These are phyloP conservation scores for Zarea fungicola DNA, from an alignment of 2,329 filamentous ascomycete species.

Conservation along the genomic window DNA sequence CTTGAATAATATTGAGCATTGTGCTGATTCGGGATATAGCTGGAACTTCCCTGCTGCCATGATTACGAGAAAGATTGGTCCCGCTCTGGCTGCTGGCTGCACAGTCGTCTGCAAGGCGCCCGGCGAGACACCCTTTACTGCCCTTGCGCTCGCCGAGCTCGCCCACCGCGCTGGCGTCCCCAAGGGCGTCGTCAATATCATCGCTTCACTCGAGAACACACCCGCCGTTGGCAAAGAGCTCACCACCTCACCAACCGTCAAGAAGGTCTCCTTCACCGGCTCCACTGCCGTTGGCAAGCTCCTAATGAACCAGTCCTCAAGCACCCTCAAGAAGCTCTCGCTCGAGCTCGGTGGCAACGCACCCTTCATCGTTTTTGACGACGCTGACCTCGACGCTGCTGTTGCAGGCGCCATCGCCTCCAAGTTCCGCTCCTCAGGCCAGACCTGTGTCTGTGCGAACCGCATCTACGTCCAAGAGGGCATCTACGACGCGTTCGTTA, in stretches of 20 bases:
- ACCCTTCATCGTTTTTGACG: slow-evolving; percentile 95
- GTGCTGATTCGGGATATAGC: slow-evolving; percentile 25
- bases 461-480: slow-evolving; percentile 73
- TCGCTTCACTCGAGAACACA: slow-evolving; percentile 77
- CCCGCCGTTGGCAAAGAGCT: slow-evolving; percentile 70
- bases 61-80: slow-evolving; percentile 65
- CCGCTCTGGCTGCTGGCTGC: slow-evolving; percentile 87
- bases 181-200: slow-evolving; percentile 82
- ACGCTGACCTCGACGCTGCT: slow-evolving; percentile 81
- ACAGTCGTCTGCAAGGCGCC: slow-evolving; percentile 91
- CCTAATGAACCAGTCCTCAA: slow-evolving; percentile 84
- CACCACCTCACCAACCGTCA: slow-evolving; percentile 66
- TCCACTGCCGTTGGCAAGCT: slow-evolving; percentile 64
- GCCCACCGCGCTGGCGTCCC: slow-evolving; percentile 84
- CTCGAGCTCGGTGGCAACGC: slow-evolving; percentile 94
- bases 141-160: slow-evolving; percentile 81
- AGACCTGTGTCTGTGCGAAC: slow-evolving; percentile 92
- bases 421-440: slow-evolving; percentile 92
- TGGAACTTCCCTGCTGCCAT: slow-evolving; percentile 85
- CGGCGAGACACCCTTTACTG: slow-evolving; percentile 86
- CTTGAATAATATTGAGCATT: no score
- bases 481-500: slow-evolving; percentile 70
- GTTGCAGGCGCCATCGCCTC: slow-evolving; percentile 76
- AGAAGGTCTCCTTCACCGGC: slow-evolving; percentile 93
- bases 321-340: slow-evolving; percentile 76